Base-by-base conservation (phyloP, 768 basidiomycete species). In the Lactarius trivialis region DNA sequence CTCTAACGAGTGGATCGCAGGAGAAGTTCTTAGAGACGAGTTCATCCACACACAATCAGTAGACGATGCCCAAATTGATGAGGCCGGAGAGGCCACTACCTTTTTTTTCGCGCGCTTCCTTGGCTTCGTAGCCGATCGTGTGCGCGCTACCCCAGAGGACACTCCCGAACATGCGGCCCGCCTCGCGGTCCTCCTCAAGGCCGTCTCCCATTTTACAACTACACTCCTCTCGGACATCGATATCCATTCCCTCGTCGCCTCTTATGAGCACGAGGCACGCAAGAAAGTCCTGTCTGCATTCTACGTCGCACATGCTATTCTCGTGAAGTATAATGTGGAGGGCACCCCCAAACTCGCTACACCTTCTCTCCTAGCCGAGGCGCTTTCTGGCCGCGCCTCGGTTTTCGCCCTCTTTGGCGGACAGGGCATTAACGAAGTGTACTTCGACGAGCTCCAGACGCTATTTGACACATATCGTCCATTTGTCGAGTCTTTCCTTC, bases 351-450 rank as follows among this genome's bases (percentile, higher is more conserved):
- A 76, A 33, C 76, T 82, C 34, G 82, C 86, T 12, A 63, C 81
- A 52, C 86, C 90, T 30, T 86, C 89, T 12, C 83, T 95, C 26
- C 75, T 95, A 60, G 73, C 77, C 12, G 85, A 87, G 41, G 83
- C 84, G 36, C 70, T 75, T 51, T 72, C 79, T n/a, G 82, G 83
- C 51, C 81, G 86, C 49, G 87, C 84, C 58, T 89, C 82, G 52
- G 77, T 98, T 69, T 98, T 89, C 75, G 96, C 93, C 56, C 78
- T 99, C 43, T 99, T 99, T 71, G 96, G 96, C 56, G 97, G 97
- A 15, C 97, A 99, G 75, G 97, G 97, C 61, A 92, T 89, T 62
- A 98, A 98, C 75, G 97, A 98, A 71, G 90, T 96, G 63, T 99
- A 98, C 78, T 93, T 98, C 73, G 91, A 96, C 73, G 97, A 98